Percentiles rank a stretch among this genome's conserved stretches.
phyloP scores from a whole-genome alignment of 768 basidiomycete genomes.

The Rhizopogon roseolus region DNA sequence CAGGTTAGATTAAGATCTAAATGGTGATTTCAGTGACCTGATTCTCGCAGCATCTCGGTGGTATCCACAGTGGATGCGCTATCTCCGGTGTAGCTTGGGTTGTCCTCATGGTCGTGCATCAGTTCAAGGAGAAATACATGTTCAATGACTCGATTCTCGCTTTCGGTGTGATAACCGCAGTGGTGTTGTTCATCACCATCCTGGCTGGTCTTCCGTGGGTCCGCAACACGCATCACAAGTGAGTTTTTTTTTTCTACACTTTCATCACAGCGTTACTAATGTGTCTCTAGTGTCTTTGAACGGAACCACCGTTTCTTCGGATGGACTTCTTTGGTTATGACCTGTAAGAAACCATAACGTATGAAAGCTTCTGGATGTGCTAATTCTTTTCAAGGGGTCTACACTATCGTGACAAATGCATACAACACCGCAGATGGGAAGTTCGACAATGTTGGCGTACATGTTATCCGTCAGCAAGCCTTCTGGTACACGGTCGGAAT shows the following conservation, averaged over 20 bases:
- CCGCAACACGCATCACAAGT: constrained; percentile 80
- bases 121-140: constrained; percentile 43
- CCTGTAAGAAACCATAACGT: constrained; percentile 27
- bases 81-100: constrained; percentile 69
- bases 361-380: not conserved
- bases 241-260: constrained; percentile 17
- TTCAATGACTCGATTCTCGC: constrained; percentile 55
- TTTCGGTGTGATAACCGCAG: constrained; percentile 55
- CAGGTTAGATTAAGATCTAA: constrained; percentile 36
- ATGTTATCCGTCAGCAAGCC: constrained; percentile 63
- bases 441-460: constrained; percentile 53
- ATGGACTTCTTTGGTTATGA: constrained; percentile 57
- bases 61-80: constrained; percentile 76
- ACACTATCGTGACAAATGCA: constrained; percentile 62
- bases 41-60: constrained; percentile 60
- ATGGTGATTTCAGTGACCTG: constrained; percentile 1
- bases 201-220: constrained; percentile 75
- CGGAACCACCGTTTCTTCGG: constrained; percentile 77
- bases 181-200: constrained; percentile 54
- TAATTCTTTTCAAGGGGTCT: constrained; percentile 44
- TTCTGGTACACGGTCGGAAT: constrained; percentile 75
- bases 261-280: not conserved
- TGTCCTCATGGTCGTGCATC: constrained; percentile 54
- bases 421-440: constrained; percentile 50
- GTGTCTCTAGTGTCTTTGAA: constrained; percentile 59